Evolutionary conservation across 1,284 basidiomycete genomes (phyloP), one percentile per base, ranked within the genome.

Genomic region (Apiotrichum porosum): DNA sequence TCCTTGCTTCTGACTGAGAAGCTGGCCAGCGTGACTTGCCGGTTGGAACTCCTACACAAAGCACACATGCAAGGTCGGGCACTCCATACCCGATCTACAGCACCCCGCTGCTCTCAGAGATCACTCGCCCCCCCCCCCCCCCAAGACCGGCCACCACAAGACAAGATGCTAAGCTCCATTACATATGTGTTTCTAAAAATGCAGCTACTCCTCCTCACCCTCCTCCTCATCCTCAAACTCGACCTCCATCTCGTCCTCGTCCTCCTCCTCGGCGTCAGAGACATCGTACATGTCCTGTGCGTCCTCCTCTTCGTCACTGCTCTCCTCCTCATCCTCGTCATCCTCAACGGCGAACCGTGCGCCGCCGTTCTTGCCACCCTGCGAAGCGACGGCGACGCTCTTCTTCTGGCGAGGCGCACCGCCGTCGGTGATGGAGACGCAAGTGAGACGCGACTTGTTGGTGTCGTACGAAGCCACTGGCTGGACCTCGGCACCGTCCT

Each of bases 381-480:
- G 56, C 9, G 43, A 63, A n/a, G 24, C 47, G 13, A 5, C 30
- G 10, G 57, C 61, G 31, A 53, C 51, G 28, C 80, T 79, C 21
- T 37, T 52, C 4, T 35, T 56, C 18, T 41, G 40, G 5, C 54
- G 61, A 30, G 60, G 52, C 23, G 80, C 79, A 6, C 80, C 80
- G 55, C 69, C 66, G n/a, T 71, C 69, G 8, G 83, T 85, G 34
- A 89, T 65, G 5, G 82, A 78, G 28, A 90, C 74, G 62, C 89
- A 91, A 8, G 87, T 92, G 62, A 94, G 71, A 13, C 90, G 78
- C 31, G 83, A 88, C 9, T 86, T 87, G 57, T 88, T 88, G 0
- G 88, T 86, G 69, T 92, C 85, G 65, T 90, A 92, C 42, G 74
- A 77, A 3, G 79, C 79, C 2, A 82, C 73, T 0, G 88, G 82